These are phyloP conservation scores for Massarina eburnea DNA, from an alignment of 2,329 filamentous ascomycete species.

Conservation along the genomic window DNA sequence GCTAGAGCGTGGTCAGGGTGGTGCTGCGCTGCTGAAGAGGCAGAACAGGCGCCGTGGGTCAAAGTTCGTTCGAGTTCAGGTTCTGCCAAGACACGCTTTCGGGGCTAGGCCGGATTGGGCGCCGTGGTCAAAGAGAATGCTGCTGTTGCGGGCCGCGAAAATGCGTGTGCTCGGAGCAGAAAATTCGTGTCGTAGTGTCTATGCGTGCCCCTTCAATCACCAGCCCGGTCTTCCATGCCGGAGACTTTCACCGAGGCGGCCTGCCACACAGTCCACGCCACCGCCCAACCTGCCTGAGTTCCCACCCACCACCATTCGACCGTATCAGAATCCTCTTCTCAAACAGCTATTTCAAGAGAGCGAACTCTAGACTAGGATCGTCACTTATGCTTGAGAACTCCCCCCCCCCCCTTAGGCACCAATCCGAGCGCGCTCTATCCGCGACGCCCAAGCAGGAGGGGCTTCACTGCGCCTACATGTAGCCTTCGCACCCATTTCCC, in stretches of 20 bases:
- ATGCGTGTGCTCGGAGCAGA: no score
- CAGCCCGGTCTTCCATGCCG: not conserved
- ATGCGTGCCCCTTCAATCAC: not conserved
- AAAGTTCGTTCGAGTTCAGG: slow-evolving; percentile 16
- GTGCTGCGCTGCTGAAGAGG: slow-evolving; percentile 29
- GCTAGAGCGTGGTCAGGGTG: slow-evolving; percentile 18
- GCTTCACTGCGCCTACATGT: not conserved
- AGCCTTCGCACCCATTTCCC: not conserved
- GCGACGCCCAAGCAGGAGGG: slow-evolving; percentile 4
- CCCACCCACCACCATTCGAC: not conserved
- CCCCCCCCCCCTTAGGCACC: slow-evolving; percentile 8
- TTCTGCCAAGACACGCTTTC: slow-evolving; percentile 5
- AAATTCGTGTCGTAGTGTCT: no score
- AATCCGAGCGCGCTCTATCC: not conserved
- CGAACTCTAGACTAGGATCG: slow-evolving; percentile 4
- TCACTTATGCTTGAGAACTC: slow-evolving; percentile 11
- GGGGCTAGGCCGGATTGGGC: slow-evolving; percentile 6
- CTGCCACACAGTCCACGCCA: no score
- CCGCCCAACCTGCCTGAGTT: not conserved
- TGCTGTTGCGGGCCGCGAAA: no score
- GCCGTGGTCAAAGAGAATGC: slow-evolving; percentile 5
- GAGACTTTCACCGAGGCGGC: no score
- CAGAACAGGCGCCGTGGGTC: slow-evolving; percentile 10
- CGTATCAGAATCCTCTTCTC: not conserved
- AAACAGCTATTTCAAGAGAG: not conserved